These are phyloP conservation scores for Petunia secreta DNA, from an alignment of 257 asterid species.

Conservation along the genomic window DNA sequence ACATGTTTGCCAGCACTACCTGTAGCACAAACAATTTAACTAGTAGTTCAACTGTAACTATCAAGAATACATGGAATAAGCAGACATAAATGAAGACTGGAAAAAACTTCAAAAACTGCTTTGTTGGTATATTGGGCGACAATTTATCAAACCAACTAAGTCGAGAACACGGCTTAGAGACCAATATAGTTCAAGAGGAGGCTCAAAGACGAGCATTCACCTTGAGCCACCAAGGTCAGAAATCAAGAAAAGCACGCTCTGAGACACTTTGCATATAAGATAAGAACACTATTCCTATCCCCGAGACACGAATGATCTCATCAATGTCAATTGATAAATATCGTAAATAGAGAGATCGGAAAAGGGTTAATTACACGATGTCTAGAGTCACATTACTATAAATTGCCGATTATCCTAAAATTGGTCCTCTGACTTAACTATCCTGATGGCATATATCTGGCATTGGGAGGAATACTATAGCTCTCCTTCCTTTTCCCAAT, in stretches of 20 bases:
- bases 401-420: constrained; percentile 16
- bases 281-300: background rate
- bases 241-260: too few relatives aligned
- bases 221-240: too few relatives aligned
- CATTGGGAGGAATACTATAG: constrained; percentile 23
- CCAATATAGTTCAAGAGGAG: too few relatives aligned
- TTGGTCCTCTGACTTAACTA: background rate
- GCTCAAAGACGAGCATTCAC: too few relatives aligned
- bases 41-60: background rate
- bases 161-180: too few relatives aligned
- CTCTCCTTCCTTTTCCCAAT: constrained; percentile 37
- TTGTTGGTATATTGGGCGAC: too few relatives aligned
- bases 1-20: background rate
- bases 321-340: background rate
- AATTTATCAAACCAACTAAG: too few relatives aligned
- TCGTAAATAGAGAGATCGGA: background rate
- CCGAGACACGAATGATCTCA: background rate
- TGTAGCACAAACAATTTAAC: background rate
- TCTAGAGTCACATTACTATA: constrained; percentile 2
- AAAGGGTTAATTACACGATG: background rate
- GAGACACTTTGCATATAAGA: constrained; percentile 10
- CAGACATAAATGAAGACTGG: background rate
- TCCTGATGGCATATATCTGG: background rate
- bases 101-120: too few relatives aligned
- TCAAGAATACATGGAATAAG: background rate